Conservation (phyloP, 1,284 basidiomycete genomes). For the Ustilago lituana region DNA sequence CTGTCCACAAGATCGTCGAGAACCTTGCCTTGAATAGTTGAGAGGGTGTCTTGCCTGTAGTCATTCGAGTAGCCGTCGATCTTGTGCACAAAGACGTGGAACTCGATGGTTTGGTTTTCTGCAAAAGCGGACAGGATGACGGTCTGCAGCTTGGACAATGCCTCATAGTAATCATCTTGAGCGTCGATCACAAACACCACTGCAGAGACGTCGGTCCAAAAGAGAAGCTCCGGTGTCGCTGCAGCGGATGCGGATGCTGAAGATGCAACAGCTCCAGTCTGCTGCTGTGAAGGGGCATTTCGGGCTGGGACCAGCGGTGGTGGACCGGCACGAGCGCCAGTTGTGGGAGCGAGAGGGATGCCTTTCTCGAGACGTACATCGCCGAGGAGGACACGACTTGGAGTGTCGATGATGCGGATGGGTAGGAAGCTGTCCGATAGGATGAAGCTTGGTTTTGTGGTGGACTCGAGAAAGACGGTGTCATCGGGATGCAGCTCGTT, state of each 20-base stretch:
- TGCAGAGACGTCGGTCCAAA: conserved; percentile 63
- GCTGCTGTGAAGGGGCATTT: conserved; percentile 11
- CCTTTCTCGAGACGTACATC: conserved; percentile 39
- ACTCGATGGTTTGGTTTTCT: conserved; percentile 79
- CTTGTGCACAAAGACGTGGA: conserved; percentile 97
- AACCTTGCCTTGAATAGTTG: conserved; percentile 61
- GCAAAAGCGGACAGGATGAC: conserved; percentile 70
- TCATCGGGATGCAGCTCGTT: conserved; percentile 83
- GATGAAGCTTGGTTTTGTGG: conserved; percentile 33
- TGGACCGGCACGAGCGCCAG: conserved; percentile 21
- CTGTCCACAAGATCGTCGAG: conserved; percentile 61
- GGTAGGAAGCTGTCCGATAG: conserved; percentile 82
- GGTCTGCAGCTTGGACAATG: conserved; percentile 76
- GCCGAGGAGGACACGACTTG: conserved; percentile 74
- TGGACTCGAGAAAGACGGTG: conserved; percentile 84
- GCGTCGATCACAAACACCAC: conserved; percentile 97
- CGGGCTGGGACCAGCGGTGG: conserved; percentile 38
- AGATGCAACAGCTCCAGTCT: not conserved
- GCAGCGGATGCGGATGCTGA: conserved; percentile 3
- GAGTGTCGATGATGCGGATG: conserved; percentile 94
- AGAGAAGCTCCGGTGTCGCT: conserved; percentile 18
- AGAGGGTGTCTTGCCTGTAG: conserved; percentile 75
- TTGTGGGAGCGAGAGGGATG: conserved; percentile 23
- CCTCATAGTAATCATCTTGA: conserved; percentile 74
- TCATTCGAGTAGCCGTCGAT: conserved; percentile 91